Conservation (phyloP, 768 basidiomycete species). For the Coprinopsis sp. region DNA sequence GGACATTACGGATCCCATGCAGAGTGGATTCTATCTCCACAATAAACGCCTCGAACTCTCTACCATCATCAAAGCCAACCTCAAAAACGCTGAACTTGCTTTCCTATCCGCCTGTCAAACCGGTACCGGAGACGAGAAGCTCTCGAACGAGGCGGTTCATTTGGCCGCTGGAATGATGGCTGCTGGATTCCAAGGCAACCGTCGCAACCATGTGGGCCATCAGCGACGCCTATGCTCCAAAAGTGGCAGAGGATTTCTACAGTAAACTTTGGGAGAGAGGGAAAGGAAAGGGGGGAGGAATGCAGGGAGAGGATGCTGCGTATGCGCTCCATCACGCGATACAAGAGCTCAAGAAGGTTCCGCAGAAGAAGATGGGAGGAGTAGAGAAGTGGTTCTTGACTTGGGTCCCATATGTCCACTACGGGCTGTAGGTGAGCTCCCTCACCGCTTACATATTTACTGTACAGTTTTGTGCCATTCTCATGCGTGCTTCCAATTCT, state of each 20-base stretch:
- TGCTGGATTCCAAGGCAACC: neutral
- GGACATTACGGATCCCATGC: slow-evolving; percentile 11
- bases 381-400: neutral
- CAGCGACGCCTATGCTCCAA: neutral
- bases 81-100: slow-evolving; percentile 23
- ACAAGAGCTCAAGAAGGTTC: neutral
- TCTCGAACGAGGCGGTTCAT: slow-evolving; percentile 12
- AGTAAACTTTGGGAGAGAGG: neutral
- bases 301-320: neutral
- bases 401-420: slow-evolving; percentile 3
- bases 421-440: no score
- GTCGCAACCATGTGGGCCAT: slow-evolving; percentile 5
- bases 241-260: neutral
- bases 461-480: no score
- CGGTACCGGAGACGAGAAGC: slow-evolving; percentile 20
- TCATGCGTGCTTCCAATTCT: no score
- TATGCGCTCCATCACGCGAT: neutral
- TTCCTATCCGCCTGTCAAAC: slow-evolving; percentile 41
- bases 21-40: slow-evolving; percentile 2
- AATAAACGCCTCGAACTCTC: slow-evolving; percentile 12
- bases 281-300: neutral
- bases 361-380: neutral
- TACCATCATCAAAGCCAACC: slow-evolving; percentile 14
- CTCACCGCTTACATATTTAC: no score
- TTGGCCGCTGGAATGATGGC: slow-evolving; percentile 4